These are phyloP conservation scores for Apiospora sp. DNA, from an alignment of 2,329 filamentous ascomycete species.

Conservation along the genomic window DNA sequence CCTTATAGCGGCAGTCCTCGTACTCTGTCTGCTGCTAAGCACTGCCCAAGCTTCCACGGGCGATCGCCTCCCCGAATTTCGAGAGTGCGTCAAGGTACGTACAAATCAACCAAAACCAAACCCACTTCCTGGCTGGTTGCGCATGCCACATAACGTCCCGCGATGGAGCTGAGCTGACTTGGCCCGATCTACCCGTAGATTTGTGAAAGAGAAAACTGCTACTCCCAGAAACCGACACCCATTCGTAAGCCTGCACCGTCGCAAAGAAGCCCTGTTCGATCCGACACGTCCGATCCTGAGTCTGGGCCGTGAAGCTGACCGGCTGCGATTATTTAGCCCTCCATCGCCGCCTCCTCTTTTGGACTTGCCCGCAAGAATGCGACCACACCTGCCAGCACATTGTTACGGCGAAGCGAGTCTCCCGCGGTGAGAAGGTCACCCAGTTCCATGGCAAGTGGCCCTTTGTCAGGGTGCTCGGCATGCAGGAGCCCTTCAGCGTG, in stretches of 20 bases:
- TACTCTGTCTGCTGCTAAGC: slow-evolving; percentile 43
- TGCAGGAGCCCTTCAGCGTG: slow-evolving; percentile 94
- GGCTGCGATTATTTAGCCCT: slow-evolving; percentile 64
- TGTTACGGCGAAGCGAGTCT: slow-evolving; percentile 76
- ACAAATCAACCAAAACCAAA: neutral
- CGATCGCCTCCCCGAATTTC: slow-evolving; percentile 87
- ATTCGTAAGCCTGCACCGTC: slow-evolving; percentile 66
- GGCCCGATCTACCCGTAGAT: slow-evolving; percentile 61
- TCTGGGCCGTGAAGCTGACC: slow-evolving; percentile 29
- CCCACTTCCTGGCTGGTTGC: neutral
- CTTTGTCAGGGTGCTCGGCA: slow-evolving; percentile 86
- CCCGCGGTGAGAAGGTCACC: slow-evolving; percentile 72
- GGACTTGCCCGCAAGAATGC: slow-evolving; percentile 93
- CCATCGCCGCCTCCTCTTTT: slow-evolving; percentile 85
- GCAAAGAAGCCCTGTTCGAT: slow-evolving; percentile 26
- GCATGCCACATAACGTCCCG: neutral
- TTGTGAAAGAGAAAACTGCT: slow-evolving; percentile 83
- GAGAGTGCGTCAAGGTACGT: slow-evolving; percentile 81
- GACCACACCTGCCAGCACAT: slow-evolving; percentile 98
- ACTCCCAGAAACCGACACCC: slow-evolving; percentile 61
- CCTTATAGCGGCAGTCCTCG: slow-evolving; percentile 28
- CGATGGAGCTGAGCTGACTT: slow-evolving; percentile 3
- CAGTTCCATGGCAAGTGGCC: slow-evolving; percentile 99
- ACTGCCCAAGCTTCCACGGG: slow-evolving; percentile 76
- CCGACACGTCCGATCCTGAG: slow-evolving; percentile 28